phyloP scores from a whole-genome alignment of 164 flowering plant genomes.

The Vitis rotundifolia region DNA sequence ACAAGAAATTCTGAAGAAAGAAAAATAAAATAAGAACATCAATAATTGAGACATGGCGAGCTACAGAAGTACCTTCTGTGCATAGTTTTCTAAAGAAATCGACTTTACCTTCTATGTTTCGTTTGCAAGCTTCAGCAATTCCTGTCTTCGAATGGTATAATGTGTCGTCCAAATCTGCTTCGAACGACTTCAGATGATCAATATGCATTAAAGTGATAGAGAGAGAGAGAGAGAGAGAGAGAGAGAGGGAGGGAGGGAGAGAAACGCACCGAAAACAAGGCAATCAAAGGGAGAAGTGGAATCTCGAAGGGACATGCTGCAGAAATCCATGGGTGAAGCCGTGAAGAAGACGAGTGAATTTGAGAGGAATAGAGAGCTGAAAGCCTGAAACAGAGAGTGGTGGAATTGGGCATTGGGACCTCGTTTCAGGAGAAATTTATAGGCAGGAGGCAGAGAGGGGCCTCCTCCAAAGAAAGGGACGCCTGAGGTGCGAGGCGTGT shows the following conservation, averaged over 20 bases:
- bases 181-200: neutral
- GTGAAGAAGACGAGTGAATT: neutral
- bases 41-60: neutral
- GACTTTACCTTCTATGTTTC: conserved; percentile 69
- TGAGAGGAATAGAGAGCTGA: neutral
- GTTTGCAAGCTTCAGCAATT: conserved; percentile 53
- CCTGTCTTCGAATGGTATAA: conserved; percentile 65
- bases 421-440: too few species aligned
- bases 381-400: neutral
- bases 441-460: too few species aligned
- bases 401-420: too few species aligned
- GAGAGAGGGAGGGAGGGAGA: neutral
- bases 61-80: neutral
- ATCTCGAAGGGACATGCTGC: conserved; percentile 21
- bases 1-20: conserved; percentile 61
- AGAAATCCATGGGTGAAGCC: conserved; percentile 32
- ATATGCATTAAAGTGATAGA: neutral
- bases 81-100: neutral
- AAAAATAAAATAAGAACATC: neutral
- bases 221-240: neutral
- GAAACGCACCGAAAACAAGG: conserved; percentile 52
- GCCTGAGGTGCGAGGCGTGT: too few species aligned
- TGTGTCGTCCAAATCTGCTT: conserved; percentile 90
- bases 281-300: conserved; percentile 48
- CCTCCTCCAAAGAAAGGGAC: too few species aligned